Percentiles rank a stretch among this genome's conserved stretches.
phyloP scores from a whole-genome alignment of 2,329 filamentous ascomycete genomes.

The Calonectria crousiana region DNA sequence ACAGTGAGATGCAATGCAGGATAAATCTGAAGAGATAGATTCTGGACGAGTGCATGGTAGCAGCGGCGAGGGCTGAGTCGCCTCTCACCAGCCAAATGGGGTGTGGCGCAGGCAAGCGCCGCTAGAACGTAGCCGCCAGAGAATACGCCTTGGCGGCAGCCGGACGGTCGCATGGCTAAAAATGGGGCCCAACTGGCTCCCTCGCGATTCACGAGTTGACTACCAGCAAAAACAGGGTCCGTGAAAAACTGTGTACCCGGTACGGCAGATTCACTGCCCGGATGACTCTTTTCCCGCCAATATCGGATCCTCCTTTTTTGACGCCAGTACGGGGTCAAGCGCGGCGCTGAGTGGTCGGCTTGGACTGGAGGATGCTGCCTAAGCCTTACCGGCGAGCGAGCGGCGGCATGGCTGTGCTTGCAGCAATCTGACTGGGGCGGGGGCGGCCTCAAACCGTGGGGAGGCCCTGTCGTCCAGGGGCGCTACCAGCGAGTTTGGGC shows the following conservation, averaged over 20 bases:
- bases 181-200: not conserved
- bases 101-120: not conserved
- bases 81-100: not conserved
- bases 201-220: not conserved
- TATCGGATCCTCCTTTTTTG: not conserved
- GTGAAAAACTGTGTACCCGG: not conserved
- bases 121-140: not conserved
- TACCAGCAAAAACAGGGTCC: not conserved
- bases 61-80: not conserved
- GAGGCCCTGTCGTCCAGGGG: not conserved
- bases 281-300: not conserved
- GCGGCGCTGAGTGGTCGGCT: not conserved
- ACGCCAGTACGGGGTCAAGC: not conserved
- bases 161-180: not conserved
- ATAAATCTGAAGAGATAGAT: not conserved
- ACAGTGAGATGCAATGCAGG: not conserved
- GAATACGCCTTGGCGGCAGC: slow-evolving; percentile 4
- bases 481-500: not conserved
- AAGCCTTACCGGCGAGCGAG: not conserved
- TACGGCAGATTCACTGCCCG: not conserved
- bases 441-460: slow-evolving; percentile 3
- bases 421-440: not conserved
- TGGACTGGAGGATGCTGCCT: not conserved
- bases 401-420: not conserved
- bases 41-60: not conserved